phyloP scores from a whole-genome alignment of 495 filamentous ascomycete genomes.

The Penicillium waksmanii region DNA sequence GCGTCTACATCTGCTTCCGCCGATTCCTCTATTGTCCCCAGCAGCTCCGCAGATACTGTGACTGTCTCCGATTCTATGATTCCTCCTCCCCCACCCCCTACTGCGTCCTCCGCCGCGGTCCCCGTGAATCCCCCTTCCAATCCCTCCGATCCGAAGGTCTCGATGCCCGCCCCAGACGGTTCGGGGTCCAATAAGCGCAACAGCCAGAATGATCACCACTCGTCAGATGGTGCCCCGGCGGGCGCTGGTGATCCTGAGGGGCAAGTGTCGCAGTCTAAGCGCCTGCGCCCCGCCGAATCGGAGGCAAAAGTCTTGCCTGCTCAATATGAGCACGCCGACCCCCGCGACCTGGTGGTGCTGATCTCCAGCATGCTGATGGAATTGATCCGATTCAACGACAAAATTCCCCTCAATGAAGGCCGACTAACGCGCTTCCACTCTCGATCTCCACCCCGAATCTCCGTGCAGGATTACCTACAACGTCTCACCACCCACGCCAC shows the following conservation, averaged over 20 bases:
- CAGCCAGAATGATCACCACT: slow-evolving; percentile 38
- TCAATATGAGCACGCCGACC: slow-evolving; percentile 76
- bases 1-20: slow-evolving; percentile 23
- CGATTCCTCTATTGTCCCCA: slow-evolving; percentile 25
- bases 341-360: slow-evolving; percentile 82
- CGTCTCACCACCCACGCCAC: slow-evolving; percentile 93
- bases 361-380: slow-evolving; percentile 96
- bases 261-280: slow-evolving; percentile 55
- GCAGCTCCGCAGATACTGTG: slow-evolving; percentile 19
- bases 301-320: slow-evolving; percentile 72
- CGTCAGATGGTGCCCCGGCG: slow-evolving; percentile 40
- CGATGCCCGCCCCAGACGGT: slow-evolving; percentile 41
- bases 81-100: slow-evolving; percentile 18
- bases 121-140: slow-evolving; percentile 21
- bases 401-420: slow-evolving; percentile 79
- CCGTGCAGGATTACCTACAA: slow-evolving; percentile 88
- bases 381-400: slow-evolving; percentile 89
- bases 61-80: background rate
- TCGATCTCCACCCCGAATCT: slow-evolving; percentile 90
- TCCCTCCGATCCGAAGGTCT: slow-evolving; percentile 30
- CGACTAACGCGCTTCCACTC: slow-evolving; percentile 94
- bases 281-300: slow-evolving; percentile 55
- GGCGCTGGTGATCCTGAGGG: slow-evolving; percentile 42
- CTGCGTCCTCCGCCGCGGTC: slow-evolving; percentile 19
- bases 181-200: slow-evolving; percentile 49